Evolutionary conservation across 176 grass and related monocot species (phyloP).

Genomic region (Areca catechu): DNA sequence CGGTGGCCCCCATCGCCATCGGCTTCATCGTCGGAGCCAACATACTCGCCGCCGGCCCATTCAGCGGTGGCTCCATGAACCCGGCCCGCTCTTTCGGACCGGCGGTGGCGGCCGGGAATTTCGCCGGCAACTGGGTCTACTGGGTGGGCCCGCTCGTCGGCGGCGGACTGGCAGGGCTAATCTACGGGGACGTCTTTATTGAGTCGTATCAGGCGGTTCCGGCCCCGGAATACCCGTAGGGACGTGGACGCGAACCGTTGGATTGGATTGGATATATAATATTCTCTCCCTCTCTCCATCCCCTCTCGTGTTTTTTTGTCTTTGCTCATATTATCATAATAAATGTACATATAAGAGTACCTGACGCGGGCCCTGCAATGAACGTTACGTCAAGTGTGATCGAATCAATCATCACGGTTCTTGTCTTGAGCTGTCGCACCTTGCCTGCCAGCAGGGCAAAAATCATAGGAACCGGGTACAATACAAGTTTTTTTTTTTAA

Average conservation of each 20-base stretch:
- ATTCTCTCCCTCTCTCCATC: too few relatives aligned
- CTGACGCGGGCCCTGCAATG: too few relatives aligned
- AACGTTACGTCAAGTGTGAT: too few relatives aligned
- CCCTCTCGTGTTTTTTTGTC: too few relatives aligned
- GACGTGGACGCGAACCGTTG: background rate
- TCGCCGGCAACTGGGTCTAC: constrained; percentile 86
- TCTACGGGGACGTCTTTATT: constrained; percentile 81
- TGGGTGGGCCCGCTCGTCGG: constrained; percentile 83
- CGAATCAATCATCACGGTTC: too few relatives aligned
- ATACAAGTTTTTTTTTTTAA: too few relatives aligned
- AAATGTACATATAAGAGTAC: too few relatives aligned
- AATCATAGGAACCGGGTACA: too few relatives aligned
- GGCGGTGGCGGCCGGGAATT: constrained; percentile 59
- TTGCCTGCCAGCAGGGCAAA: too few relatives aligned
- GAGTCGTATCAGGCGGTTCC: constrained; percentile 49
- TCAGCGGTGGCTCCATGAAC: constrained; percentile 94
- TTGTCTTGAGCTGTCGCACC: too few relatives aligned
- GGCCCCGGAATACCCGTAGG: constrained; percentile 47
- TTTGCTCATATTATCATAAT: too few relatives aligned
- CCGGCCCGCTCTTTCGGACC: constrained; percentile 80
- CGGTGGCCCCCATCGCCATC: constrained; percentile 70
- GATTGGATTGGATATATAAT: too few relatives aligned
- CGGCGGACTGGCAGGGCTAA: constrained; percentile 59
- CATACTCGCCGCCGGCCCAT: constrained; percentile 69
- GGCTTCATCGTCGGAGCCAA: constrained; percentile 93